Evolutionary conservation across 2,329 filamentous ascomycete genomes (phyloP), one percentile per base, ranked within the genome.

Genomic region (Hypomyces perniciosus): DNA sequence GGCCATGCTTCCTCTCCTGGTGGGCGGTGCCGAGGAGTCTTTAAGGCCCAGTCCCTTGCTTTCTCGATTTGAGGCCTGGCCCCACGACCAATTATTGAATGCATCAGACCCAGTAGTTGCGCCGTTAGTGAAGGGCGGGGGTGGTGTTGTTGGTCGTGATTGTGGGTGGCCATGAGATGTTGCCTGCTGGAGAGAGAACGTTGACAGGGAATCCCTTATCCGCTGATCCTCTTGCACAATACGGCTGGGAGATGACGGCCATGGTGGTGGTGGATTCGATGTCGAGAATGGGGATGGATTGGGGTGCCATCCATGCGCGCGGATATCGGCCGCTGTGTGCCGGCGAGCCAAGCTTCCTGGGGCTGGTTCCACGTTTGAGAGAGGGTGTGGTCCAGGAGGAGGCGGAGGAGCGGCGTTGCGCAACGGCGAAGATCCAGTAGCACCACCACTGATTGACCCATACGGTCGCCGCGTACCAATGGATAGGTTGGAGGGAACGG

Each of bases 251-350:
- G 79, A 81, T 3, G 78, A 70, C 0, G 79, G 79, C 74, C 78
- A 81, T 10, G 70, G 67, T 1, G 76, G 72, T 7, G 74, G 68
- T 2, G 73, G 68, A 8, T 83, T 83, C 4, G 85, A 84, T 6
- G 79, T 76, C 62, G 83, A 54, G 35, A 62, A 87, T 8, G 85
- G 87, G 5, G 85, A 86, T 28, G 80, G 76, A 39, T 56, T 58
- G 6, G 76, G 76, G 55, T 84, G 85, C 83, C 88, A 92, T 35
- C 86, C 89, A 64, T 90, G 86, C 60, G 91, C 86, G 48, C 93
- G 85, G 59, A 99, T 97, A 65, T 99, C 93, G 52, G 93, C 93
- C 37, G 91, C 92, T 2, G 93, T 99, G 69, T 99, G 93, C 54
- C 92, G 83, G 56, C 92, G 84, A 41, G 84, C 81, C 43, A 96